Evolutionary conservation across 2,329 filamentous ascomycete genomes (phyloP), one percentile per base, ranked within the genome.

Genomic region (Didymella segeticola): DNA sequence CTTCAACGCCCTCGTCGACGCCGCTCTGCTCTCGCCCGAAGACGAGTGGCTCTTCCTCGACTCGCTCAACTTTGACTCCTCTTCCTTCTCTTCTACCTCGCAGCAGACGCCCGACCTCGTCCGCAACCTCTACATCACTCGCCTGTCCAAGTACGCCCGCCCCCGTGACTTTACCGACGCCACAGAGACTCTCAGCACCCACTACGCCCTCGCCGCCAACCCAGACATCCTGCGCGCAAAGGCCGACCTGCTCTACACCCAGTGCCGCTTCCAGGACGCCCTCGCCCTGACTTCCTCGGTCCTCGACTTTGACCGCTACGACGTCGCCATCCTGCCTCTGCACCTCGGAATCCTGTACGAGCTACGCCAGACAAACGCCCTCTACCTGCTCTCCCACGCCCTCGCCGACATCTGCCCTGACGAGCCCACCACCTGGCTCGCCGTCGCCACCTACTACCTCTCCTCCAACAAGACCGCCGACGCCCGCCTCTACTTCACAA

Each of bases 1-100:
- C 0, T 98, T 99, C 70, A 93, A 97, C 67, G 93, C 98, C 78
- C 84, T 99, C 49, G 97, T 98, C 87, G 91, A 92, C 78, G 99
- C 99, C 77, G 90, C 90, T 17, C 82, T 99, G 57, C 89, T 99
- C 85, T 86, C 86, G 19, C 92, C 93, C 0, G 87, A 90, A 29
- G 93, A 97, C 75, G 93, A 97, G 72, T 91, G 93, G 84, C 84
- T 88, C 43, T 96, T 97, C 58, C 82, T 97, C 36, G 89, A 95
- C 62, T 91, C 89, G 45, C 83, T 97, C 19, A 87, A 97, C 76
- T 99, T 99, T 71, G 92, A 96, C 73, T 86, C 89, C 17, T 88
- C 80, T 2, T 83, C 86, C 25, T 87, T 91, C 60, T 78, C 84
- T 0, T 86, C 87, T 0, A 79, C 84, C 1, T 87, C 89, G 1